Conservation (phyloP, 805 yeast genomes). For the Candida patagonica region DNA sequence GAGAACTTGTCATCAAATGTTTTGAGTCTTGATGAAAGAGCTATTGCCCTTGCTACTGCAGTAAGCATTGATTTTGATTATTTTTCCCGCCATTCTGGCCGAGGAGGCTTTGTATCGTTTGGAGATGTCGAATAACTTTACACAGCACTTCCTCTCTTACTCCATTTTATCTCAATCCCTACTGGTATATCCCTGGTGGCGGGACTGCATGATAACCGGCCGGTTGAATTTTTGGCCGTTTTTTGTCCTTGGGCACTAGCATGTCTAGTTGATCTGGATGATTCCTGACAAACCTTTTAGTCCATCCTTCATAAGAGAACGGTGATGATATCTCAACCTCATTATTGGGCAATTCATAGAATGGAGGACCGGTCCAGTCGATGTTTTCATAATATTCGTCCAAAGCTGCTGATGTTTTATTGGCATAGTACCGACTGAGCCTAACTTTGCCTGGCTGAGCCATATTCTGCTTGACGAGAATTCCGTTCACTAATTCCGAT, state of each 20-base stretch:
- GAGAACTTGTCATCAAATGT: slow-evolving; percentile 40
- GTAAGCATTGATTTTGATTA: slow-evolving; percentile 93
- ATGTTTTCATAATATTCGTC: slow-evolving; percentile 4
- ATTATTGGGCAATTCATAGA: slow-evolving; percentile 1
- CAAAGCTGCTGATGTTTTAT: slow-evolving; percentile 6
- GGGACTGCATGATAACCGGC: slow-evolving; percentile 10
- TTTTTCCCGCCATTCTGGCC: slow-evolving; percentile 76
- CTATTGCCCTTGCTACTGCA: slow-evolving; percentile 77
- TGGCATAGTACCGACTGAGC: no score
- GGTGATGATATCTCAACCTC: not conserved
- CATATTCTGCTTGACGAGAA: not conserved
- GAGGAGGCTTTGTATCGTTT: slow-evolving; percentile 13
- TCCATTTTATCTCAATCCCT: no score
- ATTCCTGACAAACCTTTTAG: slow-evolving; percentile 5
- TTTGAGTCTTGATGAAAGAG: slow-evolving; percentile 72
- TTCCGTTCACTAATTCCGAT: not conserved
- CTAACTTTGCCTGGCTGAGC: no score
- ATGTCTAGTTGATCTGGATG: slow-evolving; percentile 1
- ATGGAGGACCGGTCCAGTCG: not conserved
- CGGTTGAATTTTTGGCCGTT: not conserved
- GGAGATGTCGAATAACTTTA: slow-evolving; percentile 13
- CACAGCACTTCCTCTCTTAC: no score
- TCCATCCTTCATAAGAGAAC: slow-evolving; percentile 12
- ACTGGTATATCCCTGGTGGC: slow-evolving; percentile 8
- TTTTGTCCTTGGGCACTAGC: slow-evolving; percentile 1